These are phyloP conservation scores for Isatis tinctoria DNA, from an alignment of 345 rosid genomes.

Conservation along the genomic window DNA sequence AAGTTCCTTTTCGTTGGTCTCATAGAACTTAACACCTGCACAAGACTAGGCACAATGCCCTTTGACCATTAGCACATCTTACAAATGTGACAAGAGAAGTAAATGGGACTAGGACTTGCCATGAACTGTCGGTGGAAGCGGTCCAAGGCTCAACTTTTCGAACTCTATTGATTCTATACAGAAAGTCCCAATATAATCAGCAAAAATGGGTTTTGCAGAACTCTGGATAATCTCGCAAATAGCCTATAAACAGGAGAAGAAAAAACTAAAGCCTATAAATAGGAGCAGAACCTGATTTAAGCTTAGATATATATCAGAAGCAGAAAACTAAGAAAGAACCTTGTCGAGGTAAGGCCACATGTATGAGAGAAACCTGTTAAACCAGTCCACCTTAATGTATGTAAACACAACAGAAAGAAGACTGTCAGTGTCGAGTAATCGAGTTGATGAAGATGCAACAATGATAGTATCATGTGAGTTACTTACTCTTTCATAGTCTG, in stretches of 20 bases:
- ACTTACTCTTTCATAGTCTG: conserved; percentile 64
- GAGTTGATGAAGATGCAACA: not conserved
- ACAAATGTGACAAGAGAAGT: not conserved
- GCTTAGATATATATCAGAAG: not conserved
- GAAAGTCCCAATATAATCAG: conserved; percentile 52
- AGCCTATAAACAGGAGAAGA: conserved; percentile 42
- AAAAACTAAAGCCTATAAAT: not conserved
- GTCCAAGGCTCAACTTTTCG: conserved; percentile 53
- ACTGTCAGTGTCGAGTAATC: not conserved
- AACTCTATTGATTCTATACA: conserved; percentile 51
- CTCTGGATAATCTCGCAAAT: conserved; percentile 44
- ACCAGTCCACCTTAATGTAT: conserved; percentile 59
- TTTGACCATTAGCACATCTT: not conserved
- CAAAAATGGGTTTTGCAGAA: conserved; percentile 48
- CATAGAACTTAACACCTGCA: conserved; percentile 60
- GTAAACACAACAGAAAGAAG: not conserved
- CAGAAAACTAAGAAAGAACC: conserved; percentile 32
- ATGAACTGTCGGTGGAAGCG: conserved; percentile 61
- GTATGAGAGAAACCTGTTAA: conserved; percentile 55
- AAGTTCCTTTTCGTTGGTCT: conserved; percentile 70
- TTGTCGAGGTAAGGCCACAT: conserved; percentile 82
- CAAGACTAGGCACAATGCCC: not conserved
- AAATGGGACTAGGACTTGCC: conserved; percentile 34
- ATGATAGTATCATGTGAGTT: not conserved
- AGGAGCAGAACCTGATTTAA: not conserved